Evolutionary conservation across 2,329 filamentous ascomycete species (phyloP).

Genomic region (Penicillium vulpinum): DNA sequence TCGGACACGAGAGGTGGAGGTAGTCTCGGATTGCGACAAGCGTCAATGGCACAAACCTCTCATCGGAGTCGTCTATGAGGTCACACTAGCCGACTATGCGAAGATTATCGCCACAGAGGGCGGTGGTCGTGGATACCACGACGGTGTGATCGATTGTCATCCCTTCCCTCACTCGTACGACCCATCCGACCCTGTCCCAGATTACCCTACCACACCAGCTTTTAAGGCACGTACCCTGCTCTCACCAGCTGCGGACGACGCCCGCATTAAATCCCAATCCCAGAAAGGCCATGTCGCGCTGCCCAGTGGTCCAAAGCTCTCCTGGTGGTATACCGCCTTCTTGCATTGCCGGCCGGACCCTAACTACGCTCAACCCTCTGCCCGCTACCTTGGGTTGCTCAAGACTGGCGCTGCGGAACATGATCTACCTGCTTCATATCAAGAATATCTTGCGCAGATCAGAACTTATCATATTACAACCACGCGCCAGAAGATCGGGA

Average conservation of each 20-base stretch:
- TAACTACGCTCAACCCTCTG: constrained; percentile 76
- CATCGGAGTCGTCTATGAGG: constrained; percentile 93
- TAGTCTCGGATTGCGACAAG: constrained; percentile 47
- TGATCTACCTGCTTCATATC: constrained; percentile 75
- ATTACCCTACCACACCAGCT: constrained; percentile 60
- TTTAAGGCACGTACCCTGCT: constrained; percentile 87
- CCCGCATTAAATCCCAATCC: constrained; percentile 17
- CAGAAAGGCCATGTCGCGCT: background rate
- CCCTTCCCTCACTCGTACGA: constrained; percentile 57
- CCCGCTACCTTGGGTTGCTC: constrained; percentile 79
- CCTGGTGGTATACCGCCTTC: constrained; percentile 15
- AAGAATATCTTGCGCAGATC: constrained; percentile 67
- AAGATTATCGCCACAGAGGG: constrained; percentile 90
- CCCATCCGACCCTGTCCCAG: constrained; percentile 60
- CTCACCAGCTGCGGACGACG: constrained; percentile 54
- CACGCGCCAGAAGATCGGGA: constrained; percentile 65
- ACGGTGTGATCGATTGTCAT: constrained; percentile 77
- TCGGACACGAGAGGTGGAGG: constrained; percentile 16
- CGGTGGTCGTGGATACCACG: constrained; percentile 78
- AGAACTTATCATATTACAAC: constrained; percentile 71
- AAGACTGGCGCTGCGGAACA: constrained; percentile 77
- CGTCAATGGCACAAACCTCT: constrained; percentile 76
- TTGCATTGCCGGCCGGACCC: constrained; percentile 63
- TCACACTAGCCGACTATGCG: constrained; percentile 77
- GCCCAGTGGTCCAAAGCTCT: constrained; percentile 6